Base-by-base conservation (phyloP, 1,284 basidiomycete genomes). In the Austroboletus novae-zelandiae region DNA sequence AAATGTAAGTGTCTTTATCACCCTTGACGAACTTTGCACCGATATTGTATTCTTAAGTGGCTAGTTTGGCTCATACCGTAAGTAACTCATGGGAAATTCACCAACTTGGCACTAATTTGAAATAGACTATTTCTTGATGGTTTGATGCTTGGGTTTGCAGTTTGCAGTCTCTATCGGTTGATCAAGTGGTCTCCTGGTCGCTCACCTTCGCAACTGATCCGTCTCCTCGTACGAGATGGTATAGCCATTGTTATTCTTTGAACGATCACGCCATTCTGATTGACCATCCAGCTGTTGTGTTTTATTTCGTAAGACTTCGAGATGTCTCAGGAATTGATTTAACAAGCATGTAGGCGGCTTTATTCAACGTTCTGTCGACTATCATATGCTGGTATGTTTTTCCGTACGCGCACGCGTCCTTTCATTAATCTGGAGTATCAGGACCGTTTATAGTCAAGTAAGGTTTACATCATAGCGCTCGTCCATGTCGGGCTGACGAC, bases 161-260 rank as follows among this genome's bases (percentile, higher is more conserved):
- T 7, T 27, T 17, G 7, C 9, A 46, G 51, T 44, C 55, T 65
- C 29, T 44, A n/a, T 34, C 39, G 34, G 14, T 13, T 39, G n/a
- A 17, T 5, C 2, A 30, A 7, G 1, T 39, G 27, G 11, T 36
- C 35, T n/a, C 18, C 35, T 23, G 39, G 29, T 1, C 3, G 41
- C 39, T 15, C 14, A 7, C 41, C 45, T 3, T 66, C 60, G 3
- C 45, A 4, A 3, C 25, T 65, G 20, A 5, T 53, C 14, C 25
- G 18, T 30, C 50, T 54, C 29, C 64, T 64, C 18, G 37, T 36
- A 15, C 51, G 54, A 39, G 57, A 64, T 25, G 52, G 62, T 66
- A 40, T 51, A 15, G 61, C 1, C 7, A 9, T 10, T 20, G 23
- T 40, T 4, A 9, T n/a, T 29, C 15, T 9, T 29, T 29, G 25